phyloP scores from a whole-genome alignment of 805 yeast genomes.

The Saturnispora galanensis region DNA sequence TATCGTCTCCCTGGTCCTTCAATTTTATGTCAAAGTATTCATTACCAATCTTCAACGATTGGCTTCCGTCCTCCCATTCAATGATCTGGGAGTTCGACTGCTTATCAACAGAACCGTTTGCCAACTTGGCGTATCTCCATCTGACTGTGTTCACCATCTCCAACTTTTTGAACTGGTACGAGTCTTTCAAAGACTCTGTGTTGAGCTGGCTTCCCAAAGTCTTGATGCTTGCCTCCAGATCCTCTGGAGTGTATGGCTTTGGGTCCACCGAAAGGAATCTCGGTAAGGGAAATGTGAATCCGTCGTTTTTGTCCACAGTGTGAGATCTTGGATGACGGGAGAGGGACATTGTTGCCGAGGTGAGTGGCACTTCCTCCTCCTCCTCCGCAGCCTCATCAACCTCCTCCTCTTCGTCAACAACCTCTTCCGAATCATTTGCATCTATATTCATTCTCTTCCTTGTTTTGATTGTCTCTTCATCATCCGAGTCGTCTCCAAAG shows the following conservation, averaged over 20 bases:
- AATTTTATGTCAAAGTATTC: conserved; percentile 76
- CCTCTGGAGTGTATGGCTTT: conserved; percentile 69
- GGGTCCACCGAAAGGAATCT: conserved; percentile 77
- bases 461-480: conserved; percentile 1
- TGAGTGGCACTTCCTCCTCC: conserved; percentile 21
- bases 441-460: conserved; percentile 5
- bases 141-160: conserved; percentile 59
- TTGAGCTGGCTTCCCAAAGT: conserved; percentile 31
- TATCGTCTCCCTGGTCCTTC: conserved; percentile 58
- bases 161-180: conserved; percentile 25
- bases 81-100: conserved; percentile 86
- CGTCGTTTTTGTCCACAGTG: conserved; percentile 17
- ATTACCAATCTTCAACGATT: conserved; percentile 75
- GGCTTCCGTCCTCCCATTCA: conserved; percentile 90
- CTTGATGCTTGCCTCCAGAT: conserved; percentile 38
- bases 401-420: conserved; percentile 28
- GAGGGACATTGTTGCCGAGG: conserved; percentile 31
- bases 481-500: conserved; percentile 9
- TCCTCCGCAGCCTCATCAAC: conserved; percentile 30
- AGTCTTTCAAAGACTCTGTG: conserved; percentile 35
- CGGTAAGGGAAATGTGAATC: conserved; percentile 56
- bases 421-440: conserved; percentile 22
- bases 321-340: conserved; percentile 45
- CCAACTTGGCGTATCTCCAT: conserved; percentile 83
- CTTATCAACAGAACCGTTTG: conserved; percentile 61